Evolutionary conservation across 345 rosid genomes (phyloP).

Genomic region (Microcos paniculata): DNA sequence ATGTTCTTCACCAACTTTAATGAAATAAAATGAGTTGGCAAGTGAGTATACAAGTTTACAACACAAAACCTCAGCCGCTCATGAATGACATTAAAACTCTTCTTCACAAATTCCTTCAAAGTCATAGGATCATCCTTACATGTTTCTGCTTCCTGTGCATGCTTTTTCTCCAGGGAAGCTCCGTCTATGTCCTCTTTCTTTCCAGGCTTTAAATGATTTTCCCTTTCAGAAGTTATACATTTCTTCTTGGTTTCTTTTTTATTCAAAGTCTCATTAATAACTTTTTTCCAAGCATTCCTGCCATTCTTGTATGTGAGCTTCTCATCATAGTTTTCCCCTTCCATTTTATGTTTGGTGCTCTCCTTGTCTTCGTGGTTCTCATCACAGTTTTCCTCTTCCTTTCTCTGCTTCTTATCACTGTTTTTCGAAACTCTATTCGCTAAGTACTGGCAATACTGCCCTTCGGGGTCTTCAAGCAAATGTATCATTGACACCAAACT

Average conservation of each 20-base stretch:
- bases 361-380: neutral
- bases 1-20: slow-evolving; percentile 26
- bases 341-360: neutral
- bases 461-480: slow-evolving; percentile 34
- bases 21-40: slow-evolving; percentile 34
- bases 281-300: neutral
- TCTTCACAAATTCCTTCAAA: slow-evolving; percentile 17
- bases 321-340: neutral
- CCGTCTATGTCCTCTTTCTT: neutral
- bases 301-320: neutral
- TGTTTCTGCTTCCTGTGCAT: neutral
- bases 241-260: slow-evolving; percentile 3
- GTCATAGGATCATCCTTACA: slow-evolving; percentile 2
- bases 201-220: neutral
- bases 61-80: slow-evolving; percentile 18
- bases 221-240: neutral
- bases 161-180: neutral
- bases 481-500: slow-evolving; percentile 23
- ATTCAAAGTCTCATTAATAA: slow-evolving; percentile 1
- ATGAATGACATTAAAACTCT: slow-evolving; percentile 17
- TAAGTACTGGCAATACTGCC: slow-evolving; percentile 6
- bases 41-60: slow-evolving; percentile 32
- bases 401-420: neutral
- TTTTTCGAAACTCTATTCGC: neutral
- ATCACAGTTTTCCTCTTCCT: neutral